Conservation (phyloP, 257 asterid genomes). For the Buddleja alternifolia region DNA sequence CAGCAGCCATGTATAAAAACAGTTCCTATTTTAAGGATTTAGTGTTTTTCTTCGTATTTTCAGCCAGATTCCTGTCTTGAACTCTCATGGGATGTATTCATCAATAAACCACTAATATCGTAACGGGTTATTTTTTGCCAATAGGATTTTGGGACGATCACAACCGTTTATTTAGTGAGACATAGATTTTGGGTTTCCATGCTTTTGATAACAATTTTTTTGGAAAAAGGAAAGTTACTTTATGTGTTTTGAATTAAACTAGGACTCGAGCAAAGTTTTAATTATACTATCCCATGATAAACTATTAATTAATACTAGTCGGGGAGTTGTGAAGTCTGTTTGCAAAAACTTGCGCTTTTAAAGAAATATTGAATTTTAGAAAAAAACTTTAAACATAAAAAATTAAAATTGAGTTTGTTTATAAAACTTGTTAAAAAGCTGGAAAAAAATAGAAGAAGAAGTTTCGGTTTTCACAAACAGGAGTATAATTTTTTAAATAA, state of each 20-base stretch:
- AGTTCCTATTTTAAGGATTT: conserved; percentile 33
- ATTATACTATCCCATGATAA: neutral
- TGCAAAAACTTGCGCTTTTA: no score
- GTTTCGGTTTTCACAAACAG: no score
- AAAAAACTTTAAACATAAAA: no score
- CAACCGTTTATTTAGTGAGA: no score
- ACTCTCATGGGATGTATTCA: conserved; percentile 46
- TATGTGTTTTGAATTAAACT: conserved; percentile 49
- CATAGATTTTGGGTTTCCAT: conserved; percentile 14
- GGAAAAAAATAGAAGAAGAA: no score
- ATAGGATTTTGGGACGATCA: no score
- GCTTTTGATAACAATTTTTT: conserved; percentile 24
- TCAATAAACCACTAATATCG: conserved; percentile 28
- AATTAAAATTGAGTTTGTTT: no score
- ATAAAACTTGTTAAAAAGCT: no score
- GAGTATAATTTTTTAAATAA: no score
- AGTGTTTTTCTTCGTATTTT: conserved; percentile 37
- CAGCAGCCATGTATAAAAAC: conserved; percentile 57
- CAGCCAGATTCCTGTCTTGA: conserved; percentile 51
- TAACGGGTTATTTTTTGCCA: conserved; percentile 9
- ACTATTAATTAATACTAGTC: no score
- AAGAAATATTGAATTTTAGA: no score
- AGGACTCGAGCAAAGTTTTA: conserved; percentile 25
- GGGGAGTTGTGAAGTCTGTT: no score
- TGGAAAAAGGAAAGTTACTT: conserved; percentile 53